These are phyloP conservation scores for Salicornia ramosissima DNA, from an alignment of 148 eudicot genomes.

Conservation along the genomic window DNA sequence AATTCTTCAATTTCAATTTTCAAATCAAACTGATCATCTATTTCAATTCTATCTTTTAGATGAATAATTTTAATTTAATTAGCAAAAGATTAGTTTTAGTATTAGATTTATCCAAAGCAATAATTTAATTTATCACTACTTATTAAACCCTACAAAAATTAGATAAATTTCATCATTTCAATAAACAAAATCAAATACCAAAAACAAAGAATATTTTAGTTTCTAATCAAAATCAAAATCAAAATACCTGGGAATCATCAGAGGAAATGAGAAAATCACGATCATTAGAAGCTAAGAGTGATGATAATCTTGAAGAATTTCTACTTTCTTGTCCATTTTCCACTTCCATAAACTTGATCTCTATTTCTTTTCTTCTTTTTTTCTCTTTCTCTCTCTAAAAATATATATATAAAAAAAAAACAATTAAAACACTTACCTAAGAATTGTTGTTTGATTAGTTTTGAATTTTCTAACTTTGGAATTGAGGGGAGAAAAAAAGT, in stretches of 20 bases:
- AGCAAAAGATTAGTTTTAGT: too few relatives aligned
- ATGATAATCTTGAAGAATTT: conserved; percentile 25
- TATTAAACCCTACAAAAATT: too few relatives aligned
- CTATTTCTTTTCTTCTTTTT: conserved; percentile 3
- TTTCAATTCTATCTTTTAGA: too few relatives aligned
- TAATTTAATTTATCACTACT: too few relatives aligned
- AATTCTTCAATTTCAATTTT: too few relatives aligned
- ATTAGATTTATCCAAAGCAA: too few relatives aligned
- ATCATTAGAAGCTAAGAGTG: conserved; percentile 48
- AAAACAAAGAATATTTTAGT: neutral
- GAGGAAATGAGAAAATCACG: conserved; percentile 66
- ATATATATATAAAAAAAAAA: neutral
- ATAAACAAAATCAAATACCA: too few relatives aligned
- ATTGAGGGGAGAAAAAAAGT: neutral
- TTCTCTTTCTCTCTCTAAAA: conserved; percentile 21
- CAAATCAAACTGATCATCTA: too few relatives aligned
- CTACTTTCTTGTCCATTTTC: neutral
- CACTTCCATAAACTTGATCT: neutral
- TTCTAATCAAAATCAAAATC: neutral
- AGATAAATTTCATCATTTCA: too few relatives aligned
- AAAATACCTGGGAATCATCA: conserved; percentile 51
- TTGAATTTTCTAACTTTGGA: neutral
- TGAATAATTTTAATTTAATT: too few relatives aligned
- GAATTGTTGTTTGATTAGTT: neutral
- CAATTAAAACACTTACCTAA: neutral